These are phyloP conservation scores for Talaromyces sp. DNA, from an alignment of 2,329 filamentous ascomycete genomes.

Conservation along the genomic window DNA sequence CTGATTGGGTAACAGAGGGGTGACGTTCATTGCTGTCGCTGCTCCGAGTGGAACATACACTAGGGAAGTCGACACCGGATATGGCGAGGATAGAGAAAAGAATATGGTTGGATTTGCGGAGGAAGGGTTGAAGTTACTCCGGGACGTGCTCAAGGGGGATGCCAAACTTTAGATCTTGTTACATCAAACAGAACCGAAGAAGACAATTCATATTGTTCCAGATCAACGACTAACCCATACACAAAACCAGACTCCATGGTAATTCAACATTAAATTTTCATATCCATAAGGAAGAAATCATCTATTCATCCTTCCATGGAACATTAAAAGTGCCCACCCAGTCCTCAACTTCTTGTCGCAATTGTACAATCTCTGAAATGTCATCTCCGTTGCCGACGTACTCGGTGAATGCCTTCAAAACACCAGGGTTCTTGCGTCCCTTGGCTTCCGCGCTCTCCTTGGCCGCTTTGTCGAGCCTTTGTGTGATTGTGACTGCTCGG, in stretches of 20 bases:
- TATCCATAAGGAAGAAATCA: not conserved
- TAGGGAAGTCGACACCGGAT: constrained; percentile 55
- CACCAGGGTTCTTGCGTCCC: constrained; percentile 93
- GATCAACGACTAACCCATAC: not conserved
- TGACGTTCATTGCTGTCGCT: constrained; percentile 50
- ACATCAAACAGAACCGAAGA: not conserved
- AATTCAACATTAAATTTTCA: constrained; percentile 6
- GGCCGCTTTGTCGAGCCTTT: constrained; percentile 65
- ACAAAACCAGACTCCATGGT: constrained; percentile 7
- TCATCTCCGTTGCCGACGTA: constrained; percentile 78
- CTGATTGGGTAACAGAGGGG: constrained; percentile 1
- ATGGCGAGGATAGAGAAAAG: constrained; percentile 51
- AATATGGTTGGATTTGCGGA: constrained; percentile 63
- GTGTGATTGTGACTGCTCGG: constrained; percentile 73
- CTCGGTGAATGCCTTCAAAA: constrained; percentile 96
- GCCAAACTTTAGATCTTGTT: constrained; percentile 18
- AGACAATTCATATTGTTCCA: not conserved
- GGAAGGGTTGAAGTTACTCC: constrained; percentile 54
- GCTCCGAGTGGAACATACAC: constrained; percentile 50
- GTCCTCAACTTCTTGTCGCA: constrained; percentile 82
- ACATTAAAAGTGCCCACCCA: constrained; percentile 92
- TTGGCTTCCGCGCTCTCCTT: constrained; percentile 71
- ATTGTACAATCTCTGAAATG: constrained; percentile 74
- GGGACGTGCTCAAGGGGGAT: constrained; percentile 50
- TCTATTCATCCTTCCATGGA: constrained; percentile 63